A percentile compares a stretch with the other conserved stretches of the same genome.
Conservation (phyloP, 352 stramenopile species). For the Phytophthora hybrid region DNA sequence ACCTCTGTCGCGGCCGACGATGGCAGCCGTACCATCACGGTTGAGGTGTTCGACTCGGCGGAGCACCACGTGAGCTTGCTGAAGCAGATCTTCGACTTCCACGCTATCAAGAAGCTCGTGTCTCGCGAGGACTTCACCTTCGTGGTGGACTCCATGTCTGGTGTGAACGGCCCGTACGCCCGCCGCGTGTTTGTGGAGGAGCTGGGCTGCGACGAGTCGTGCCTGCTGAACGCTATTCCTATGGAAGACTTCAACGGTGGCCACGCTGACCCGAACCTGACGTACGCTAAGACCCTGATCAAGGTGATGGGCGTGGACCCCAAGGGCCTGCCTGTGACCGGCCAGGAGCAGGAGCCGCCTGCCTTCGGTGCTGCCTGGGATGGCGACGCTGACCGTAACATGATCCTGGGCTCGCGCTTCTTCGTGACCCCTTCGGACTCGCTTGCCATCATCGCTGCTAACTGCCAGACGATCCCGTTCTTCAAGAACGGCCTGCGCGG, state of each 20-base stretch:
- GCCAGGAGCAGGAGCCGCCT: slow-evolving; percentile 76
- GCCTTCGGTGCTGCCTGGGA: slow-evolving; percentile 97
- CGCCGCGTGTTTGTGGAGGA: slow-evolving; percentile 97
- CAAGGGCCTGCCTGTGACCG: slow-evolving; percentile 80
- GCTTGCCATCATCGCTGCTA: slow-evolving; percentile 98
- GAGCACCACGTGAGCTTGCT: slow-evolving; percentile 96
- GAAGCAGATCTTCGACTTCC: slow-evolving; percentile 99
- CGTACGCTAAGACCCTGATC: slow-evolving; percentile 97
- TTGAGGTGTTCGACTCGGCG: slow-evolving; percentile 98
- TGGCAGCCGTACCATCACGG: slow-evolving; percentile 90
- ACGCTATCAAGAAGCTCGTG: slow-evolving; percentile 93
- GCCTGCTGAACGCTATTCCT: slow-evolving; percentile 93
- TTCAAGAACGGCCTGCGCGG: slow-evolving; percentile 96
- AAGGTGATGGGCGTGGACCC: slow-evolving; percentile 95
- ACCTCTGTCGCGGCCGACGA: slow-evolving; percentile 83
- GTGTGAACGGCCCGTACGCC: slow-evolving; percentile 97
- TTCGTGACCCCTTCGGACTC: slow-evolving; percentile 99
- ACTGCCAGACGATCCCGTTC: slow-evolving; percentile 97
- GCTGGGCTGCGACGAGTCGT: slow-evolving; percentile 86
- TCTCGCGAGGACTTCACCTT: slow-evolving; percentile 95
- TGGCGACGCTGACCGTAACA: slow-evolving; percentile 99
- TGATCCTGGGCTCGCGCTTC: slow-evolving; percentile 98
- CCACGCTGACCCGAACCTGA: slow-evolving; percentile 99
- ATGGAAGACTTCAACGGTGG: slow-evolving; percentile 97
- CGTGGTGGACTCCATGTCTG: slow-evolving; percentile 98